Conservation (phyloP, 352 stramenopile species). For the Pythium aristosporum region DNA sequence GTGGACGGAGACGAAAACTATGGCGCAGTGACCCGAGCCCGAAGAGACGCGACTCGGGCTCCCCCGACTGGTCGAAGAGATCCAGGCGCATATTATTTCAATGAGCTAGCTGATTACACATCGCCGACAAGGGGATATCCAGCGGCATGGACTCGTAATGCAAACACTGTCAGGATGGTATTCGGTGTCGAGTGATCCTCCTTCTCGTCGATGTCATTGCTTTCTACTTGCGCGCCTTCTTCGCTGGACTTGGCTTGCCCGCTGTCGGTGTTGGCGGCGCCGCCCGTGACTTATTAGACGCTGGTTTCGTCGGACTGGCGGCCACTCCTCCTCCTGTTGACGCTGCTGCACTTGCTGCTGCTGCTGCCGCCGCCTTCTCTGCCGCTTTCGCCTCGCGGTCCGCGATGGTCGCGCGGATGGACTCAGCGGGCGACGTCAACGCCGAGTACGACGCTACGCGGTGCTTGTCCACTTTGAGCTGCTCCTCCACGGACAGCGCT, state of each 20-base stretch:
- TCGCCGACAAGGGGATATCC: no score
- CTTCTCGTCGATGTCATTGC: not conserved
- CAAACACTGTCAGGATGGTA: no score
- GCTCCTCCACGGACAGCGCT: slow-evolving; percentile 42
- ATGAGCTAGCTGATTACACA: no score
- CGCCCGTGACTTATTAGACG: not conserved
- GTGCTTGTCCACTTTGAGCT: slow-evolving; percentile 61
- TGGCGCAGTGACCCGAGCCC: not conserved
- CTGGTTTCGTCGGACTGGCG: not conserved
- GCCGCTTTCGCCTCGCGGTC: slow-evolving; percentile 4
- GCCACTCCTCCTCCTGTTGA: not conserved
- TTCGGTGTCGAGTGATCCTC: not conserved
- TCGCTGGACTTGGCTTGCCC: slow-evolving; percentile 6
- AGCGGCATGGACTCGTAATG: no score
- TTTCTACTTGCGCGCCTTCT: slow-evolving; percentile 16
- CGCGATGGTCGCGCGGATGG: slow-evolving; percentile 19
- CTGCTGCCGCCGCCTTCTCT: not conserved
- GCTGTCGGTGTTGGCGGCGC: not conserved
- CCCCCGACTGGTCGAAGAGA: not conserved
- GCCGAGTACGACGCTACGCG: slow-evolving; percentile 73
- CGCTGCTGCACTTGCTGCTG: not conserved
- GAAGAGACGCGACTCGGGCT: slow-evolving; percentile 12
- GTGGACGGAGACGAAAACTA: not conserved
- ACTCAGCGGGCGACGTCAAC: slow-evolving; percentile 60
- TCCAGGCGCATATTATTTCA: not conserved